Conservation (phyloP, 2,329 filamentous ascomycete genomes). For the Curvularia hawaiiensis region DNA sequence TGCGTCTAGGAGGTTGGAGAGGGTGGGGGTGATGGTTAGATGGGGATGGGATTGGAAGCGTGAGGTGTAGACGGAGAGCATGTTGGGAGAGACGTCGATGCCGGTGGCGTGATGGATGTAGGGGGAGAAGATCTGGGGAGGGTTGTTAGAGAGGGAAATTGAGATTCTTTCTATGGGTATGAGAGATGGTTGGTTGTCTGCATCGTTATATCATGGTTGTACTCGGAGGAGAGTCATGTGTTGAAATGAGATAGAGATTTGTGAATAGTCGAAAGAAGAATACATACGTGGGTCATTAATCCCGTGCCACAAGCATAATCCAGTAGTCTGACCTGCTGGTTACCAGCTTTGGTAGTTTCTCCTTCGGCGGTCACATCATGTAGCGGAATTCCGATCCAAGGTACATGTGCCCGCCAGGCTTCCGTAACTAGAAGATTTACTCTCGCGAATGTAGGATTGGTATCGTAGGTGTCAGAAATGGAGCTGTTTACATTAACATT, state of each 20-base stretch:
- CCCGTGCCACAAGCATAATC: constrained; percentile 81
- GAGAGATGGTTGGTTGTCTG: background rate
- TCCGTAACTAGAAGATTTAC: constrained; percentile 60
- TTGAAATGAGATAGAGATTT: background rate
- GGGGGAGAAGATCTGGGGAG: constrained; percentile 61
- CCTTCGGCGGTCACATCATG: constrained; percentile 38
- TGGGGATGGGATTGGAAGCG: constrained; percentile 49
- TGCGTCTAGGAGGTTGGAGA: constrained; percentile 46
- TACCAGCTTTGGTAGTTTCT: constrained; percentile 28
- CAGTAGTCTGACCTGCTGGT: constrained; percentile 53
- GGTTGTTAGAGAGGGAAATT: background rate
- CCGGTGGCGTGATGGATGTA: constrained; percentile 68
- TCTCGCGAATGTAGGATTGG: constrained; percentile 57
- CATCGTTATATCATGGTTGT: no score
- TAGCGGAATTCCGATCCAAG: constrained; percentile 68
- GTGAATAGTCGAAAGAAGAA: constrained; percentile 1
- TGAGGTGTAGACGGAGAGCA: constrained; percentile 71
- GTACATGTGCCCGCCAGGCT: constrained; percentile 58
- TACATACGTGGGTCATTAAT: constrained; percentile 64
- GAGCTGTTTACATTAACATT: constrained; percentile 47
- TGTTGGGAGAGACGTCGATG: constrained; percentile 72
- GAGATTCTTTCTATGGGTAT: background rate
- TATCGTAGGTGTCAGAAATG: constrained; percentile 62
- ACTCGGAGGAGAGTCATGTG: background rate
- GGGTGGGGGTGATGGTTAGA: constrained; percentile 30